Conservation (phyloP, 108 stramenopile genomes). For the Epipyxis sp. region DNA sequence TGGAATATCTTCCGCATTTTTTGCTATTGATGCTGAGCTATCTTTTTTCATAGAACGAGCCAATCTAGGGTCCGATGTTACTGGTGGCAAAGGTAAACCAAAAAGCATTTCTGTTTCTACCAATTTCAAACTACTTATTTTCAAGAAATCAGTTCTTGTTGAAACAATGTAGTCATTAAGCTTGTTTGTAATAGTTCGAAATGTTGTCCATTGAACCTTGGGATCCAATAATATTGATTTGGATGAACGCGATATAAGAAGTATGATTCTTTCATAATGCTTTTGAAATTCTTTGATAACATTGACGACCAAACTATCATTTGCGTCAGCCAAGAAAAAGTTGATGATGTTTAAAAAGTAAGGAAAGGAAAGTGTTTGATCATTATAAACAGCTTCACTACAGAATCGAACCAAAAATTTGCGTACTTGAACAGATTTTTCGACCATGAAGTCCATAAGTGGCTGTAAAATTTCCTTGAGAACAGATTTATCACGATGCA, state of each 20-base stretch:
- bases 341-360: not conserved
- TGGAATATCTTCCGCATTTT: not conserved
- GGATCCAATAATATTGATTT: not conserved
- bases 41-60: not conserved
- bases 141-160: not conserved
- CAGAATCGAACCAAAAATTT: not conserved
- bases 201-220: not conserved
- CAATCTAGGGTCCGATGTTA: conserved; percentile 2
- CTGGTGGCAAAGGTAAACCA: not conserved
- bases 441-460: not conserved
- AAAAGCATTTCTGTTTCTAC: conserved; percentile 2
- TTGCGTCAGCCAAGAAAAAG: conserved; percentile 6
- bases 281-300: not conserved
- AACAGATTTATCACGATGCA: not conserved
- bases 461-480: not conserved
- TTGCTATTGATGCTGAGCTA: not conserved
- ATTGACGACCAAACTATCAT: not conserved
- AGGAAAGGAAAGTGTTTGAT: not conserved
- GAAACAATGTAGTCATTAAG: not conserved
- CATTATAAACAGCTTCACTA: not conserved
- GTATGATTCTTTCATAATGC: too few relatives aligned
- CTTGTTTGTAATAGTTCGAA: not conserved
- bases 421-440: not conserved
- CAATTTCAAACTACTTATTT: not conserved
- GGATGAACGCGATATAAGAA: not conserved